Conservation (phyloP, 345 rosid genomes). For the Populus simonii region DNA sequence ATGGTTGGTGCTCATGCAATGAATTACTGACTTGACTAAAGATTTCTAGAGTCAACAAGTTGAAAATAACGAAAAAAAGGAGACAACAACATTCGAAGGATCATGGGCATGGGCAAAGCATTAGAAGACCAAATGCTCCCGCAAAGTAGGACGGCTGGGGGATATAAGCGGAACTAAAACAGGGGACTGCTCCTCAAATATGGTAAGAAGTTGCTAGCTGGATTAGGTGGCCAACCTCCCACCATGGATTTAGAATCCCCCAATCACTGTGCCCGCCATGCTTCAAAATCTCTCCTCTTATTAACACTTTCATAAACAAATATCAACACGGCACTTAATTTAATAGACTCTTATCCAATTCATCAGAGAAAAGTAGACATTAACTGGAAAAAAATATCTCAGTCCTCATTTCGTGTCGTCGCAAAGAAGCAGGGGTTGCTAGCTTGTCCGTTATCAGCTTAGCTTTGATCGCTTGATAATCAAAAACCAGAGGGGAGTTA, state of each 20-base stretch:
- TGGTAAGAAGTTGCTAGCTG: background rate
- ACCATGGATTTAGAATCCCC: constrained; percentile 11
- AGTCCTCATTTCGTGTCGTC: background rate
- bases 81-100: too few relatives aligned
- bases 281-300: constrained; percentile 16
- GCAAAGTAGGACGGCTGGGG: too few relatives aligned
- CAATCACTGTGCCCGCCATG: constrained; percentile 33
- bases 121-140: too few relatives aligned
- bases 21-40: too few relatives aligned
- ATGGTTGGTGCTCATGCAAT: too few relatives aligned
- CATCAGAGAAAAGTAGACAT: background rate
- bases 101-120: too few relatives aligned
- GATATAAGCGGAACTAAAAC: too few relatives aligned
- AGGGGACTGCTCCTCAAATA: too few relatives aligned
- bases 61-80: too few relatives aligned
- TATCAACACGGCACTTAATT: background rate
- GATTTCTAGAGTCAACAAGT: too few relatives aligned
- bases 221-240: constrained; percentile 39
- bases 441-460: background rate
- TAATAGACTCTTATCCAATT: background rate
- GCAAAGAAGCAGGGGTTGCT: constrained; percentile 26
- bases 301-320: background rate
- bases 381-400: background rate
- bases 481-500: constrained; percentile 57
- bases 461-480: constrained; percentile 43